phyloP scores from a whole-genome alignment of 129 eudicot genomes.

The Ambrosia artemisiifolia region DNA sequence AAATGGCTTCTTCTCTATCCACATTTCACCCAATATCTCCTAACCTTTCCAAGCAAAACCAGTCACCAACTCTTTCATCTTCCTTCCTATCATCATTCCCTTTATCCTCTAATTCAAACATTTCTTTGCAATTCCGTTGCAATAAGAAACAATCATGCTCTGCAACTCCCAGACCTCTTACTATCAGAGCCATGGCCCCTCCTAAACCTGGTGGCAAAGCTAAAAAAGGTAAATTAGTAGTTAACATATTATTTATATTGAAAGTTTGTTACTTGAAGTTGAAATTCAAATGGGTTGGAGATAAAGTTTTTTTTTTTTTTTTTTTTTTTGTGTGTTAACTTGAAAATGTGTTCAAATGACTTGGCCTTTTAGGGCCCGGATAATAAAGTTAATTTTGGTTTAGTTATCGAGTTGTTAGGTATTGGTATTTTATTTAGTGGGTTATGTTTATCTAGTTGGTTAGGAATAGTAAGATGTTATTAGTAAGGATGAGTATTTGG shows the following conservation, averaged over 20 bases:
- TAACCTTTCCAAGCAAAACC: constrained; percentile 17
- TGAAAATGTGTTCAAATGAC: no score
- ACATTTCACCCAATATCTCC: constrained; percentile 27
- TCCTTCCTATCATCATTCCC: constrained; percentile 32
- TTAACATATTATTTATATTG: neutral
- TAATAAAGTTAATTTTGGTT: no score
- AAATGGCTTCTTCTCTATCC: constrained; percentile 35
- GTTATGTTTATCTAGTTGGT: neutral
- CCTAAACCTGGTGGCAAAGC: constrained; percentile 91
- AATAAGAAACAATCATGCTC: constrained; percentile 20
- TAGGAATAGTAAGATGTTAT: no score
- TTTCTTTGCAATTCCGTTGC: constrained; percentile 23
- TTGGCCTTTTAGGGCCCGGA: no score
- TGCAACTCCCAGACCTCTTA: constrained; percentile 41
- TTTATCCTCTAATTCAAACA: constrained; percentile 30
- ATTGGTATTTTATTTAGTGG: neutral
- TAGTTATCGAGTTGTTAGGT: neutral
- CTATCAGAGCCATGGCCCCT: constrained; percentile 84
- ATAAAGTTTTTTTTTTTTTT: no score
- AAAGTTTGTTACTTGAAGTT: no score
- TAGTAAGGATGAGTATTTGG: no score
- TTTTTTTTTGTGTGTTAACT: no score
- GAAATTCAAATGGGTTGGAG: no score
- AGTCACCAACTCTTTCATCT: constrained; percentile 21
- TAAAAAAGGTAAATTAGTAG: constrained; percentile 59